Base-by-base conservation (phyloP, 352 stramenopile genomes). In the Globisporangium cystogenes region DNA sequence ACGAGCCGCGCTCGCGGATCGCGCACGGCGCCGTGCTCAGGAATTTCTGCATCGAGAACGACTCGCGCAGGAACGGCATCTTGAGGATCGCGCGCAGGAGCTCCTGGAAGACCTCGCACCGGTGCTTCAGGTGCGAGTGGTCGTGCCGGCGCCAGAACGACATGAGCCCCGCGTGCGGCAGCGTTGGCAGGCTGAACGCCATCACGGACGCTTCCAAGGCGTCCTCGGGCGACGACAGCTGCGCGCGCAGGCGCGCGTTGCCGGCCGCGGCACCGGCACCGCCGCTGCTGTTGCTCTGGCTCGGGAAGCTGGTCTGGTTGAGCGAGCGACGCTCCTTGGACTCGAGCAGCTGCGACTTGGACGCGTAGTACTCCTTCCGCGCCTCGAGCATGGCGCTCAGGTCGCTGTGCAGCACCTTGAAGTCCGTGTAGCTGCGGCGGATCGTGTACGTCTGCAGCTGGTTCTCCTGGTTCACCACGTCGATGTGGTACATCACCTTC, bases 401-500 rank as follows among this genome's bases (percentile, higher is more conserved):
- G 39, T 87, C 70, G 35, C 53, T 64, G 59, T 94, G 76, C 12
- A 94, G 70, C 21, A 80, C 60, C 65, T 90, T 90, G 49, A 94
- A 94, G 57, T 89, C 81, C 40, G 76, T 85, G 62, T 89, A 94
- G 48, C 83, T 88, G 24, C 81, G 81, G 8, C 83, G 79, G 64
- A 94, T 94, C 16, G 83, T 94, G 59, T 94, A 94, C 23, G 83
- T 92, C 55, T 83, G 72, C 26, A 93, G 70, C 27, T 84, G 76
- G 46, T 70, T 82, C 51, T 89, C 70, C 46, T 74, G 71, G 60
- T 79, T 67, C 41, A 86, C 70, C 39, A 94, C 77, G 60, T 94
- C 83, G 48, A 94, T 87, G 62, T 94, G 83, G 62, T 92, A 94
- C 83, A 94, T 90, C 51, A 91, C 83, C 37, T 78, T 82, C 68